A percentile compares a stretch with the other conserved stretches of the same genome.
phyloP scores from a whole-genome alignment of 805 yeast species.

The Sungouiella blattae region DNA sequence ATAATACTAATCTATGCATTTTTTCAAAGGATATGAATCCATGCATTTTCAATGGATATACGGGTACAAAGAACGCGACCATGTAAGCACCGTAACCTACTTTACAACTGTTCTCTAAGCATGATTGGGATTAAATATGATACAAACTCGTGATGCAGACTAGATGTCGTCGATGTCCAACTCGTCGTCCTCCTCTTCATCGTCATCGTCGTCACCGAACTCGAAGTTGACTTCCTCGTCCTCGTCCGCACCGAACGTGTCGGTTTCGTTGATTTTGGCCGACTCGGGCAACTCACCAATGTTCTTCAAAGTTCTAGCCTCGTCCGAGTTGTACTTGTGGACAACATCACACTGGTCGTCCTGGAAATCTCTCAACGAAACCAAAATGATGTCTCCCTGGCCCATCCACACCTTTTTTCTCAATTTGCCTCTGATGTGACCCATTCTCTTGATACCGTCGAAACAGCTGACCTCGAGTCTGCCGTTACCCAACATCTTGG shows the following conservation, averaged over 20 bases:
- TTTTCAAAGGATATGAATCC: too few relatives aligned
- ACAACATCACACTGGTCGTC: constrained; percentile 98
- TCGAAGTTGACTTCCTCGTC: constrained; percentile 98
- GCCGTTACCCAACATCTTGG: constrained; percentile 98
- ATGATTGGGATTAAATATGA: too few relatives aligned
- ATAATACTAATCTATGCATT: constrained; percentile 3
- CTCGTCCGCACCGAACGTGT: constrained; percentile 92
- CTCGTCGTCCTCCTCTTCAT: constrained; percentile 64
- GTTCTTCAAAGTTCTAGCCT: constrained; percentile 92
- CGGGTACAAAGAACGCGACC: too few relatives aligned
- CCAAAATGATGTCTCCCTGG: constrained; percentile 95
- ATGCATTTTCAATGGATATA: too few relatives aligned
- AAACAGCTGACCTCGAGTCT: constrained; percentile 94
- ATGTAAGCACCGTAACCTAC: too few relatives aligned
- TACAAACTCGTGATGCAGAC: too few relatives aligned
- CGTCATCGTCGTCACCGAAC: constrained; percentile 89
- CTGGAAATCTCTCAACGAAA: constrained; percentile 96
- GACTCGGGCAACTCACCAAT: constrained; percentile 97
- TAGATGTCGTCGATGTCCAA: constrained; percentile 95
- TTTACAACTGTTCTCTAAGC: too few relatives aligned
- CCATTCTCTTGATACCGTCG: constrained; percentile 91
- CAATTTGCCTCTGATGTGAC: constrained; percentile 97
- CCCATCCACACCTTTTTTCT: constrained; percentile 99
- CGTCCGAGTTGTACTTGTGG: constrained; percentile 94
- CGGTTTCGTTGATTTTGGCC: constrained; percentile 96